Conservation (phyloP, 2,329 filamentous ascomycete species). For the Zymoseptoria passerinii region DNA sequence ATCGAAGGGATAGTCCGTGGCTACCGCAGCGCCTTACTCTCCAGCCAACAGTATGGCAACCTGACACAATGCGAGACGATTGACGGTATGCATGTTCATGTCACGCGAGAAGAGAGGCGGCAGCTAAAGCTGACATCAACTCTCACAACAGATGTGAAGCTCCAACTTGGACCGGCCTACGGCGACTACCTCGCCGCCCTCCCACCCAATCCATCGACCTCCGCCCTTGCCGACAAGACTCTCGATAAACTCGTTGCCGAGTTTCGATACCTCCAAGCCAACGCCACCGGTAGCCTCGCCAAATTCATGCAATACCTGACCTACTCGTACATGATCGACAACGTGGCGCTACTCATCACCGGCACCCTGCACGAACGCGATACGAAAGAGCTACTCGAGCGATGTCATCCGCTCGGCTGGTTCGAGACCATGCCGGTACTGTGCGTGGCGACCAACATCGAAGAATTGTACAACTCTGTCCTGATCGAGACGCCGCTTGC, state of each 20-base stretch:
- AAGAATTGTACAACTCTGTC: conserved; percentile 97
- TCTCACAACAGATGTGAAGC: conserved; percentile 71
- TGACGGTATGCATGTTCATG: conserved; percentile 56
- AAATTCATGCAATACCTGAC: conserved; percentile 98
- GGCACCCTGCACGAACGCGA: conserved; percentile 96
- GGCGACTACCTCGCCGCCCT: conserved; percentile 92
- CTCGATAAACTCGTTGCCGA: conserved; percentile 97
- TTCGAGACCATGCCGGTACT: conserved; percentile 99
- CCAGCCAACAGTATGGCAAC: conserved; percentile 84
- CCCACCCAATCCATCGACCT: conserved; percentile 93
- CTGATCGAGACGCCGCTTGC: conserved; percentile 93
- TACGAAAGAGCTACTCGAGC: conserved; percentile 85
- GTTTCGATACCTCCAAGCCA: conserved; percentile 91
- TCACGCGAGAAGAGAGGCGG: no score
- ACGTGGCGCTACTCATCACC: conserved; percentile 94
- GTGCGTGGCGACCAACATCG: conserved; percentile 95
- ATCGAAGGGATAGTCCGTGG: conserved; percentile 96
- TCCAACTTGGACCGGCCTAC: conserved; percentile 92
- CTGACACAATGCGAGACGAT: conserved; percentile 96
- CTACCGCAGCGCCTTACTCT: conserved; percentile 90
- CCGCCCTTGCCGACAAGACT: conserved; percentile 84
- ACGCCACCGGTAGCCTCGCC: conserved; percentile 81
- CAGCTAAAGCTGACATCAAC: conserved; percentile 7
- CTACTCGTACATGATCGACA: conserved; percentile 99
- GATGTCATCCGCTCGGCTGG: conserved; percentile 95